Percentiles rank a stretch among this genome's conserved stretches.
Evolutionary conservation across 495 filamentous ascomycete genomes (phyloP).

Genomic region (Podospora appendiculata): DNA sequence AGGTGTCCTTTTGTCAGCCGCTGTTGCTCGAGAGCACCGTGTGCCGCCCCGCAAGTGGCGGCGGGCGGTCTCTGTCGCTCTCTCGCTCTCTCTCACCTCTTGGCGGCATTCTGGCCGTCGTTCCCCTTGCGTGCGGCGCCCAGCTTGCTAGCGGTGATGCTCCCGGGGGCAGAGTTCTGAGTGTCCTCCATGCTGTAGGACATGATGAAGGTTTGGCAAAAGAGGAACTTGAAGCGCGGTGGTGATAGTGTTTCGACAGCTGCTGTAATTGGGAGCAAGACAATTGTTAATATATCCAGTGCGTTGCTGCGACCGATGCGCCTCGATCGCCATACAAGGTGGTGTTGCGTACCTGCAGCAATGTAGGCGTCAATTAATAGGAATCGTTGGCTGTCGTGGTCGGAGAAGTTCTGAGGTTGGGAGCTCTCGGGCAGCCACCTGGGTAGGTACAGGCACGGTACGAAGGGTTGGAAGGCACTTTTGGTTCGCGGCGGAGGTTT

Average conservation of each 20-base stretch:
- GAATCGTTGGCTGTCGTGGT: constrained; percentile 5
- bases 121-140: constrained; percentile 44
- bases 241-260: neutral
- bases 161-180: constrained; percentile 63
- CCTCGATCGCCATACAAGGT: neutral
- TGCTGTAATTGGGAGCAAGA: constrained; percentile 1
- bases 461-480: constrained; percentile 7
- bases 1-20: constrained; percentile 2
- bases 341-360: constrained; percentile 13
- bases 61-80: neutral
- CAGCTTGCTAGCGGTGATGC: constrained; percentile 49
- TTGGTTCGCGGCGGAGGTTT: neutral
- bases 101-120: constrained; percentile 69
- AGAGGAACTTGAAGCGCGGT: neutral
- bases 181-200: constrained; percentile 63
- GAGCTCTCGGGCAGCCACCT: neutral
- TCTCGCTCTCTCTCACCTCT: constrained; percentile 47
- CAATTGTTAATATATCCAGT: constrained; percentile 14
- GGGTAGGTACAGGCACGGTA: too few species aligned
- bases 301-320: neutral
- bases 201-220: constrained; percentile 32
- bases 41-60: neutral
- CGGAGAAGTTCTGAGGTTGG: neutral
- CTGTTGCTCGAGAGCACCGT: neutral
- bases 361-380: constrained; percentile 9